Evolutionary conservation across 1,284 basidiomycete species (phyloP), one percentile per base, ranked within the genome.

Genomic region (Afroboletus lepidellus): DNA sequence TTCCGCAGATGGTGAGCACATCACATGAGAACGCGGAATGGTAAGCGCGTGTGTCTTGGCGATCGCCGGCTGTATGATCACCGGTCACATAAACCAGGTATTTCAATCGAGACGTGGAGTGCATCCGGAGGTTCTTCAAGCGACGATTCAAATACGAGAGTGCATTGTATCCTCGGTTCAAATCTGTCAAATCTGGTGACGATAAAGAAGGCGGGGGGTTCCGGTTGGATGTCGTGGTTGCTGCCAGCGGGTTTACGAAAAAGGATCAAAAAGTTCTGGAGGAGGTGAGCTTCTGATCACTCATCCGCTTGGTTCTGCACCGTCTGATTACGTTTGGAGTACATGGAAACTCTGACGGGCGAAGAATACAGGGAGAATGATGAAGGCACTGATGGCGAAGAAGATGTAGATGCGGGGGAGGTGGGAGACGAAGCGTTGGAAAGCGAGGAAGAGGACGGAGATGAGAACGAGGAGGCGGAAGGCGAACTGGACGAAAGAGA

Each of bases 1-100:
- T 99, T 68, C 96, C 96, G 3, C 96, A 99, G 75, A 98, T 99
- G 96, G 92, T 99, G 70, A 94, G 91, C 77, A 96, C 92, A 33
- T 90, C 94, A 45, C 96, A 99, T 65, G 84, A 87, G 64, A 98
- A 99, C 70, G 97, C 96, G 11, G 96, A 98, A 75, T 97, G 89
- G 93, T 95, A 63, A 72, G 87, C 55, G 23, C 16, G 36, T 58
- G 21, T 48, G 43, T 57, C 50, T 54, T 54, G 33, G 44, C 50
- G 46, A 55, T 60, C 51, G 36, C 23, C 50, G 42, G 53, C 62
- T 51, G 37, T 20, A 21, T 56, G 50, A 52, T 55, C 45, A 47
- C 54, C 41, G 50, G n/a, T 21, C 37, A 38, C 33, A 12, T 33
- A 37, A 56, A 62, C 27, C 63, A 96, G 94, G 89, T 99, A 97